Base-by-base conservation (phyloP, 1,139 yeast species). In the Zygoascus sp. region DNA sequence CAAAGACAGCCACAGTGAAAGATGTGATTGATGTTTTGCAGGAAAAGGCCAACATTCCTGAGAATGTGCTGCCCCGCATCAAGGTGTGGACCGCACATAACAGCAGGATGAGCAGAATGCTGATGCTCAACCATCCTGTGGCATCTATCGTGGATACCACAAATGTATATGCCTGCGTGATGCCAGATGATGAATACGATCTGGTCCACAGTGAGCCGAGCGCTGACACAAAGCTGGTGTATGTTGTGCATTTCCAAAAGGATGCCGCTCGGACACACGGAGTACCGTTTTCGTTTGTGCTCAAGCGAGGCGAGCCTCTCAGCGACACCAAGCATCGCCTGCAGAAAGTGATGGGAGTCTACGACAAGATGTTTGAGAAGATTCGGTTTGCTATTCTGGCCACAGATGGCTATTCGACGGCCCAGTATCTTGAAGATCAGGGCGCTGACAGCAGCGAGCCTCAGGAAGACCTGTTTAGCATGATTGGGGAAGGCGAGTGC, bases 261-360 rank as follows among this genome's bases (percentile, higher is more conserved):
- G 87, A 81, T 42, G 74, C 83, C 17, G 74, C 73, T 40, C 77
- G 80, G 54, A 73, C 80, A 17, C 98, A 94, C 63, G 94, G 97
- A n/a, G 73, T 84, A 30, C 96, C 98, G 5, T 92, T 92, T 63
- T 69, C 84, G 20, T 84, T 92, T 60, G 77, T 81, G 11, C 66
- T 87, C 7, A 55, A 57, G 28, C 56, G 60, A 7, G 65, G 73
- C 17, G 98, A 94, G 63, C 67, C 67, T 41, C 77, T 86, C 46
- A 60, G 64, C 2, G 80, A 77, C n/a, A 82, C 95, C 2, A 81
- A 75, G 58, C 74, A 69, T 22, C 76, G 98, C 52, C 69, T 92
- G 52, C 83, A 84, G 59, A 74, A 73, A 55, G 67, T 69, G 34
- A 64, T 88, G 55, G 96, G 96, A 0, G 68, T 87, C 50, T 90